Evolutionary conservation across 2,329 filamentous ascomycete genomes (phyloP), one percentile per base, ranked within the genome.

Genomic region (Penicillium sp.): DNA sequence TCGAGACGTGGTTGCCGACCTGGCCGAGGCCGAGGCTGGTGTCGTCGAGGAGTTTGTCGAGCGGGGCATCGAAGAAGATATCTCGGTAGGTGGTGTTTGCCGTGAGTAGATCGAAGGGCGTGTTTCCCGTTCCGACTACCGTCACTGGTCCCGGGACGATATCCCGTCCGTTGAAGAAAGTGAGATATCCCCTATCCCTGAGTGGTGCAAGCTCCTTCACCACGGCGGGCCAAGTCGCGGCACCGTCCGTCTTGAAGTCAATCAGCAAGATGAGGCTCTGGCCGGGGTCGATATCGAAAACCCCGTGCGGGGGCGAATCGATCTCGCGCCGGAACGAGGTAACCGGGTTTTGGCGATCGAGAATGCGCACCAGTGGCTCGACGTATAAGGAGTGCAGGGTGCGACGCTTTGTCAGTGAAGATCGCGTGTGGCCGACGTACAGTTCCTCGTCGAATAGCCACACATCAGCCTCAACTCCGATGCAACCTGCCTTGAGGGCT

Each of bases 401-500:
- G 11, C 78, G 74, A 46, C 77, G 74, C 5, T 70, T 69, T 0
- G 78, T 79, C 4, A 86, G 73, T 4, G 80, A 73, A 2, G 78
- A 75, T 1, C 75, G 78, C 24, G 75, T 81, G 69, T 86, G 83
- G 24, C 83, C 83, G 47, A 86, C 82, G 59, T 79, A 83, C 31
- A 86, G 75, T n/a, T 85, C 81, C 4, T 81, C 66, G 41, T 78
- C 73, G 56, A 82, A 80, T 7, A 82, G 75, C 82, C 83, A 85
- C 35, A 86, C 80, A 60, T 86, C 83, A 2, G 83, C 83, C 73
- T 86, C 83, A 18, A 85, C 81, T 35, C 83, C 77, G 13, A 80
- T 78, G 66, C 83, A 85, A 44, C 83, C 83, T 24, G 78, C 82
- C 57, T 78, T 74, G 0, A 86, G 73, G 11, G 83, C 83, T n/a